A percentile compares a stretch with the other conserved stretches of the same genome.
These are phyloP conservation scores for Fusarium sp. DNA, from an alignment of 2,329 filamentous ascomycete species.

Conservation along the genomic window DNA sequence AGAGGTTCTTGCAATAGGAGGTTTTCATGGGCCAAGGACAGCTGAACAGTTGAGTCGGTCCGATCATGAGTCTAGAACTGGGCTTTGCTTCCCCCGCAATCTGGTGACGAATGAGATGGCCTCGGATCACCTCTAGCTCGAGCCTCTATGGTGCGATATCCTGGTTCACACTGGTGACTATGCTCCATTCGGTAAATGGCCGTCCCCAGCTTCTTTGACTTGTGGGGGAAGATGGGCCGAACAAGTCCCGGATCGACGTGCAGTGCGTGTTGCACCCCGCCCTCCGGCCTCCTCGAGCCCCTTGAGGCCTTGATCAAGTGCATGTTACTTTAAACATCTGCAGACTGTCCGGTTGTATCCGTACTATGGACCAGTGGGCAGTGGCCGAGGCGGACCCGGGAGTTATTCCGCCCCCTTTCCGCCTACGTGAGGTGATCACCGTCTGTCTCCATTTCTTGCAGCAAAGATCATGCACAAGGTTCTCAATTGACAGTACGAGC, in stretches of 20 bases:
- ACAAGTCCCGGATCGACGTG: neutral
- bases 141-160: neutral
- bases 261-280: neutral
- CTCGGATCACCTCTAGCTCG: neutral
- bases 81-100: neutral
- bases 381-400: too few relatives aligned
- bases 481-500: neutral
- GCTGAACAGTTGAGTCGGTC: neutral
- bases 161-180: neutral
- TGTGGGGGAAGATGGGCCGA: neutral
- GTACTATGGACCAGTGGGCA: neutral
- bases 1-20: neutral
- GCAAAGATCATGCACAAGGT: neutral
- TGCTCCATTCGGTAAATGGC: neutral
- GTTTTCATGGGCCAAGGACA: neutral
- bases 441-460: neutral
- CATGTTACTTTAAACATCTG: neutral
- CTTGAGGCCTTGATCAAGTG: neutral
- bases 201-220: neutral
- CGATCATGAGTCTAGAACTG: neutral
- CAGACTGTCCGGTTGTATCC: neutral
- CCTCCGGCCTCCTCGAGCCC: neutral
- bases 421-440: neutral
- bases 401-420: neutral
- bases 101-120: neutral